Percentiles rank a stretch among this genome's conserved stretches.
Evolutionary conservation across 345 rosid genomes (phyloP).

Genomic region (Corymbia maculata): DNA sequence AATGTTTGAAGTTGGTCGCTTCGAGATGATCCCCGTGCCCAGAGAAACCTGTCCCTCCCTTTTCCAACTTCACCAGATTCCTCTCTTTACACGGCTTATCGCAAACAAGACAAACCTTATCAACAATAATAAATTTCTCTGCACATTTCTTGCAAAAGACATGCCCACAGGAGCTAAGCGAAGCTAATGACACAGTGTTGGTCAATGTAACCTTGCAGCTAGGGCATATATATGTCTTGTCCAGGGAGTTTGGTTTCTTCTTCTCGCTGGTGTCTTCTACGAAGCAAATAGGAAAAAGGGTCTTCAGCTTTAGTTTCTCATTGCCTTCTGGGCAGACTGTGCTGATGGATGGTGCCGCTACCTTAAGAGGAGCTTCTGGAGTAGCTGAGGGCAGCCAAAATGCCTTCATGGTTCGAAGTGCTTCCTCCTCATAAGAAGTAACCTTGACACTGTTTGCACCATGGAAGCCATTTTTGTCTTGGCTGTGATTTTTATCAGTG

Average conservation of each 20-base stretch:
- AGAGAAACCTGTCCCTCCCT: constrained; percentile 90
- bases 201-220: constrained; percentile 96
- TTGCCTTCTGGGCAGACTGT: constrained; percentile 87
- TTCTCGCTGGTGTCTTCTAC: constrained; percentile 65
- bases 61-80: constrained; percentile 62
- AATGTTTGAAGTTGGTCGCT: constrained; percentile 86
- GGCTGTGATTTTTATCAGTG: constrained; percentile 51
- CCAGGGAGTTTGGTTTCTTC: constrained; percentile 40
- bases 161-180: constrained; percentile 87
- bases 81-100: constrained; percentile 62
- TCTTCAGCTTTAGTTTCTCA: constrained; percentile 80
- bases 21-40: constrained; percentile 79
- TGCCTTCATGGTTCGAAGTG: constrained; percentile 95
- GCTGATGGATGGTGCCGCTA: constrained; percentile 51
- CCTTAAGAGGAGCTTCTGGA: constrained; percentile 78
- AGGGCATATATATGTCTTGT: constrained; percentile 71
- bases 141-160: constrained; percentile 96
- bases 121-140: constrained; percentile 56
- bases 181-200: constrained; percentile 64
- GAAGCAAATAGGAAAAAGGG: constrained; percentile 62
- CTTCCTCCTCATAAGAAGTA: constrained; percentile 90
- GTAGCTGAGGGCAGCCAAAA: constrained; percentile 99
- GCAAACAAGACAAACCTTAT: constrained; percentile 84
- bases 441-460: constrained; percentile 94
- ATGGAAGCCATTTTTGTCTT: constrained; percentile 81